phyloP scores from a whole-genome alignment of 164 flowering plant genomes.

The Umbilicus rupestris region DNA sequence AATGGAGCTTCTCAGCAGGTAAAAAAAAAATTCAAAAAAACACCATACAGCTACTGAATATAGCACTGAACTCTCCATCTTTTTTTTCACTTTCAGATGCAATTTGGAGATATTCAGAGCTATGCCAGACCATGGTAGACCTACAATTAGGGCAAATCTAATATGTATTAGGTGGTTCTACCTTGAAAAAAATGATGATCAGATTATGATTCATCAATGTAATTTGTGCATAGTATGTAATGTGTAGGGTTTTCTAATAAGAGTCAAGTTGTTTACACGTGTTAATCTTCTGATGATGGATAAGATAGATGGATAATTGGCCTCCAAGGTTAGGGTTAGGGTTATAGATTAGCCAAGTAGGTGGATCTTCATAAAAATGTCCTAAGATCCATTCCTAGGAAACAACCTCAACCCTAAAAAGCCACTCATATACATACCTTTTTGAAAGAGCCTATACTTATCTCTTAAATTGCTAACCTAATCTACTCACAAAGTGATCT shows the following conservation, averaged over 20 bases:
- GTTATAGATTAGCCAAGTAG: no score
- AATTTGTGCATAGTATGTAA: neutral
- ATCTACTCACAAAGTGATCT: neutral
- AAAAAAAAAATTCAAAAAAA: neutral
- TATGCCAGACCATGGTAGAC: slow-evolving; percentile 5
- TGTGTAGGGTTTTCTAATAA: neutral
- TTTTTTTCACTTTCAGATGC: neutral
- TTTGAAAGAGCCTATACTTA: no score
- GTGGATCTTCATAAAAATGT: no score
- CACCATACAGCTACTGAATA: neutral
- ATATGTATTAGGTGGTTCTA: neutral
- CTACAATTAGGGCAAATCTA: neutral
- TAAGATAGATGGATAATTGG: no score
- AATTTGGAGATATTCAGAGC: neutral
- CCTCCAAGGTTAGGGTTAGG: no score
- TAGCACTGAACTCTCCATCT: no score
- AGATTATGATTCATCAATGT: neutral
- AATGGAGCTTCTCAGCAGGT: slow-evolving; percentile 1
- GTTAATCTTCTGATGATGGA: no score
- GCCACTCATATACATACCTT: no score
- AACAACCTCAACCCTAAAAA: no score
- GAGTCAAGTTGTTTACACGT: no score
- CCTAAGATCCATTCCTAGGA: no score
- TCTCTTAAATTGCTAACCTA: no score
- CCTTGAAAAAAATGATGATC: neutral